phyloP scores from a whole-genome alignment of 1,139 yeast species.

The Hyphopichia burtonii region DNA sequence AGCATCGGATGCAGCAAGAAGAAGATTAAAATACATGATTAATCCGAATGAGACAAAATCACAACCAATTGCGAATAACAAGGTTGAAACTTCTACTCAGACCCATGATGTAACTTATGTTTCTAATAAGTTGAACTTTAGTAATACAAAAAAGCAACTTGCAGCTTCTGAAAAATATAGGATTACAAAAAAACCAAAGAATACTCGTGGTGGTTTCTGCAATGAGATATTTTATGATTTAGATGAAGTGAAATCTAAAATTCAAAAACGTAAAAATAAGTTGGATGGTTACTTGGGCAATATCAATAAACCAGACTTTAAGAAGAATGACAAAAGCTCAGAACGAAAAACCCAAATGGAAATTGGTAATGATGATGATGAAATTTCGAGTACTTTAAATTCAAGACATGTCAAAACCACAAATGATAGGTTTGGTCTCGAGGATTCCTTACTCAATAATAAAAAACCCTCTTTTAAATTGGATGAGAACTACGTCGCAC shows the following conservation, averaged over 20 bases:
- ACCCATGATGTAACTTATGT: constrained; percentile 36
- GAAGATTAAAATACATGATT: constrained; percentile 37
- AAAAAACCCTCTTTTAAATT: constrained; percentile 18
- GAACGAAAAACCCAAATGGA: background rate
- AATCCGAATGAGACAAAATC: constrained; percentile 43
- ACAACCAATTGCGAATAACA: constrained; percentile 12
- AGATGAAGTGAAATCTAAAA: constrained; percentile 4
- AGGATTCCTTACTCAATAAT: constrained; percentile 16
- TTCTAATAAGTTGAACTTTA: constrained; percentile 24
- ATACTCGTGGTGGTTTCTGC: constrained; percentile 25
- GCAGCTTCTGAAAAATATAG: constrained; percentile 4
- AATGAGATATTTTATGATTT: constrained; percentile 42
- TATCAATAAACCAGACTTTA: constrained; percentile 29
- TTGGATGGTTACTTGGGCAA: constrained; percentile 33
- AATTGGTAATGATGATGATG: constrained; percentile 15
- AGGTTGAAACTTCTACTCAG: constrained; percentile 45
- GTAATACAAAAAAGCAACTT: constrained; percentile 13
- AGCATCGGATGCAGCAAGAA: constrained; percentile 32
- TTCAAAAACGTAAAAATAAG: constrained; percentile 12
- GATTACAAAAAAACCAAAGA: constrained; percentile 16
- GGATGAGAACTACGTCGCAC: constrained; percentile 28
- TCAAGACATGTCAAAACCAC: constrained; percentile 12
- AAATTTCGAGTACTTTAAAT: constrained; percentile 13
- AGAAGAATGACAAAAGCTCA: background rate
- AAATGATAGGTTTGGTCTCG: constrained; percentile 17